Evolutionary conservation across 2,329 filamentous ascomycete species (phyloP).

Genomic region (Metarhizium guizhouense): DNA sequence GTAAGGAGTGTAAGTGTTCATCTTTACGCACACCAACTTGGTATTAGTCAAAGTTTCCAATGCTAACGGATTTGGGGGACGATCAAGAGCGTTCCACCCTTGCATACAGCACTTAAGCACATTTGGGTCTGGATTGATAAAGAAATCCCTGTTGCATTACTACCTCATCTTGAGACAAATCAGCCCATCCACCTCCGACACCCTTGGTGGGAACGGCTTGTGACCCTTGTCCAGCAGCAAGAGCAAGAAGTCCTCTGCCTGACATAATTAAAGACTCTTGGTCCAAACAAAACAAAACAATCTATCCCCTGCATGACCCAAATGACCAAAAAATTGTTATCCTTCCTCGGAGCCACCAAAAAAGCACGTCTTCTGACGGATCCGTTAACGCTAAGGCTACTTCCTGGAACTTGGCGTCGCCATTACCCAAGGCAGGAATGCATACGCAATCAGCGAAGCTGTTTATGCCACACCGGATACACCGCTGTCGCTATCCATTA

Average conservation of each 20-base stretch:
- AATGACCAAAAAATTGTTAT: background rate
- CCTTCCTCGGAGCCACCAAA: background rate
- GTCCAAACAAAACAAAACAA: background rate
- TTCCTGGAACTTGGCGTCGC: background rate
- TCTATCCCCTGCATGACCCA: background rate
- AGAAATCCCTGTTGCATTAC: slow-evolving; percentile 14
- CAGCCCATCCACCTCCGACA: slow-evolving; percentile 18
- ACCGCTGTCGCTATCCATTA: slow-evolving; percentile 29
- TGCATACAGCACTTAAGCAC: slow-evolving; percentile 22
- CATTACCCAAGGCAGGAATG: background rate
- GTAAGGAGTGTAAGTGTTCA: slow-evolving; percentile 29
- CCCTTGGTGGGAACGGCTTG: slow-evolving; percentile 32
- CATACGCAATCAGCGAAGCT: background rate
- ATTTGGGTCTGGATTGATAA: slow-evolving; percentile 27
- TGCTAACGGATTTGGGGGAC: background rate
- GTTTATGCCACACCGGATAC: slow-evolving; percentile 19
- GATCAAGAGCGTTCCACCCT: slow-evolving; percentile 29
- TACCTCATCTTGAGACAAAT: slow-evolving; percentile 9
- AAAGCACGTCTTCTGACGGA: background rate
- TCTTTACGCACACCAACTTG: slow-evolving; percentile 9
- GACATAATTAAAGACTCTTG: slow-evolving; percentile 17
- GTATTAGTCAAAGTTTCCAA: slow-evolving; percentile 3
- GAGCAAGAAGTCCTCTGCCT: slow-evolving; percentile 29
- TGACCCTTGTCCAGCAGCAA: slow-evolving; percentile 20
- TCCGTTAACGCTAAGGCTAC: background rate